Conservation (phyloP, 345 rosid species). For the Eucalyptus lansdowneana region DNA sequence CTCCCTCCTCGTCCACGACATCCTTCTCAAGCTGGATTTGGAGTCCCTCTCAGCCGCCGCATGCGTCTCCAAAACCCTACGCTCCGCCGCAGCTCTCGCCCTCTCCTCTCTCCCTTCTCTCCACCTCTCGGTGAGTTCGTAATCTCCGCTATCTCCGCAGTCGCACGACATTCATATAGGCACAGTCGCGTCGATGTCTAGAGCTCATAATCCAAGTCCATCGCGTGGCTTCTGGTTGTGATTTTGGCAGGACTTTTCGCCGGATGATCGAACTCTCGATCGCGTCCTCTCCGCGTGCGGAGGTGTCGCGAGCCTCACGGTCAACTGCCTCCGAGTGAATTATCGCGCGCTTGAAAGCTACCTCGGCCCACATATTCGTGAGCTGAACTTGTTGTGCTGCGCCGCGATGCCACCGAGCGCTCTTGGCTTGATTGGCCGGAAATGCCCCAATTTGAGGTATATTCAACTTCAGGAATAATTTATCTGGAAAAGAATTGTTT, state of each 20-base stretch:
- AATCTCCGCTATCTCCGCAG: not conserved
- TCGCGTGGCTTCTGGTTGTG: not conserved
- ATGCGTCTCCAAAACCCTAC: conserved; percentile 33
- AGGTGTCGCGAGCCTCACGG: conserved; percentile 15
- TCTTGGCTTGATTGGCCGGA: conserved; percentile 19
- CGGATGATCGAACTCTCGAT: conserved; percentile 22
- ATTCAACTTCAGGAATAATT: not conserved
- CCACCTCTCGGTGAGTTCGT: conserved; percentile 20
- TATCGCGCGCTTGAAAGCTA: conserved; percentile 9
- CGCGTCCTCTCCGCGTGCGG: conserved; percentile 18
- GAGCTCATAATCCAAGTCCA: no score
- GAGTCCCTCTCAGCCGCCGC: conserved; percentile 37
- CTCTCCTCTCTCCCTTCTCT: conserved; percentile 25
- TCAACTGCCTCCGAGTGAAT: conserved; percentile 46
- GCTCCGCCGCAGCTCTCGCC: conserved; percentile 21
- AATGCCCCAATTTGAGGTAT: conserved; percentile 52
- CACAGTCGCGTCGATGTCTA: not conserved
- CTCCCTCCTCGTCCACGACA: conserved; percentile 23
- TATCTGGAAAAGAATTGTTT: not conserved
- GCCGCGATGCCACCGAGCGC: conserved; percentile 12
- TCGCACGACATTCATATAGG: no score
- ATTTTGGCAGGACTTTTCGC: conserved; percentile 21
- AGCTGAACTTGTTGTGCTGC: conserved; percentile 40
- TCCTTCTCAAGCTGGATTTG: conserved; percentile 33
- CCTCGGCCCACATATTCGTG: conserved; percentile 17